These are phyloP conservation scores for Brassica carinata DNA, from an alignment of 345 rosid species.

Conservation along the genomic window DNA sequence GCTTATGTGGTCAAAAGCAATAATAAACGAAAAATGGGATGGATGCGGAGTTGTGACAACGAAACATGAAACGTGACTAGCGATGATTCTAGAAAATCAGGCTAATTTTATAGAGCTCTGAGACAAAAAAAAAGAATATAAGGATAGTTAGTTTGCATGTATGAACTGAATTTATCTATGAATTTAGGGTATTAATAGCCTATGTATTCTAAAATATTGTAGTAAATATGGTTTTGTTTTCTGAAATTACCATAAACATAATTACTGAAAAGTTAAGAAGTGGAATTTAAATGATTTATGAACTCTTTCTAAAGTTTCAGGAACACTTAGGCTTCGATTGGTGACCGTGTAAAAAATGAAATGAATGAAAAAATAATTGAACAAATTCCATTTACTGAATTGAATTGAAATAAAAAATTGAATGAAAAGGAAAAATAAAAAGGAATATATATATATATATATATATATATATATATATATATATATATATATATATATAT, in stretches of 20 bases:
- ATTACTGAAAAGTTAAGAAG: not conserved
- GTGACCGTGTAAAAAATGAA: too few species aligned
- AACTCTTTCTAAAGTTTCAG: too few species aligned
- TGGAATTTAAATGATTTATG: too few species aligned
- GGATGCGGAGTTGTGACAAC: too few species aligned
- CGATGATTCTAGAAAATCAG: not conserved
- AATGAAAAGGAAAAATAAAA: too few species aligned
- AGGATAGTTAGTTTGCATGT: not conserved
- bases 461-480: too few species aligned
- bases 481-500: too few species aligned
- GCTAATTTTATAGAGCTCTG: not conserved
- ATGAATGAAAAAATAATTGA: too few species aligned
- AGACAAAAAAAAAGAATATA: not conserved
- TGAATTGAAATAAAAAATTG: too few species aligned
- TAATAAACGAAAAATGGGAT: not conserved
- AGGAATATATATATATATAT: too few species aligned
- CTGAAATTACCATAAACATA: not conserved
- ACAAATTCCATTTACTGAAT: too few species aligned
- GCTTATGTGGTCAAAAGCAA: slow-evolving; percentile 11
- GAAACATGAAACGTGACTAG: not conserved
- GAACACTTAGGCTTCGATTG: too few species aligned
- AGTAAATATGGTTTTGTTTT: not conserved
- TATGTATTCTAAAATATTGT: not conserved
- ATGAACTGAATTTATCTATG: not conserved
- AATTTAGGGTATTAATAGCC: not conserved